Evolutionary conservation across 768 basidiomycete genomes (phyloP).

Genomic region (Pisolithus sp.): DNA sequence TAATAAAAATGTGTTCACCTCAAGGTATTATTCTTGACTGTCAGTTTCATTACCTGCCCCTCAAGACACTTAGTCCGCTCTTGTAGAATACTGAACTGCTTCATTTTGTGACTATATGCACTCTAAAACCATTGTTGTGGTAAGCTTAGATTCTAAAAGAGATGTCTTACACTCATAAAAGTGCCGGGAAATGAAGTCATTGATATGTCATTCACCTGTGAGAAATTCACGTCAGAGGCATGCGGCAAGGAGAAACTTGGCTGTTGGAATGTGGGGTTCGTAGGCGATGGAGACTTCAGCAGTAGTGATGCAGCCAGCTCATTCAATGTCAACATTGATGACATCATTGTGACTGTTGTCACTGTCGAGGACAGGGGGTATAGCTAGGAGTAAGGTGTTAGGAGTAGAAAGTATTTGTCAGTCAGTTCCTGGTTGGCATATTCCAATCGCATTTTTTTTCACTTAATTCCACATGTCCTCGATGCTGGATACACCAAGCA

Average conservation of each 20-base stretch:
- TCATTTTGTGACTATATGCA: background rate
- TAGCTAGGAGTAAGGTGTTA: too few species aligned
- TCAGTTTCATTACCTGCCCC: background rate
- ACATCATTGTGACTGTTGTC: background rate
- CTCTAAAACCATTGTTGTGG: background rate
- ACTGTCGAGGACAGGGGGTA: background rate
- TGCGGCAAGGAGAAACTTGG: background rate
- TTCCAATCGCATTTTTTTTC: background rate
- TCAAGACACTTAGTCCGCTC: background rate
- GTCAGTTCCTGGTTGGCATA: background rate
- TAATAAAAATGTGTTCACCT: background rate
- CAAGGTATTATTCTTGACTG: background rate
- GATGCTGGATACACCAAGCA: background rate
- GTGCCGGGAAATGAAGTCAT: background rate
- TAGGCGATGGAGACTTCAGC: background rate
- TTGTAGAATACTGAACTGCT: background rate
- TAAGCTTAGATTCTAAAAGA: background rate
- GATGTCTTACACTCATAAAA: background rate
- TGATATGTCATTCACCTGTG: background rate
- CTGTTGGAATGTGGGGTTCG: background rate
- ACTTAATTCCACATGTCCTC: background rate
- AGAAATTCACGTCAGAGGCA: background rate
- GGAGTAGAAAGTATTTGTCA: background rate
- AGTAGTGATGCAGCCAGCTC: background rate
- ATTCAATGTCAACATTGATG: background rate